phyloP scores from a whole-genome alignment of 2,329 filamentous ascomycete genomes.

The Byssothecium circinans region DNA sequence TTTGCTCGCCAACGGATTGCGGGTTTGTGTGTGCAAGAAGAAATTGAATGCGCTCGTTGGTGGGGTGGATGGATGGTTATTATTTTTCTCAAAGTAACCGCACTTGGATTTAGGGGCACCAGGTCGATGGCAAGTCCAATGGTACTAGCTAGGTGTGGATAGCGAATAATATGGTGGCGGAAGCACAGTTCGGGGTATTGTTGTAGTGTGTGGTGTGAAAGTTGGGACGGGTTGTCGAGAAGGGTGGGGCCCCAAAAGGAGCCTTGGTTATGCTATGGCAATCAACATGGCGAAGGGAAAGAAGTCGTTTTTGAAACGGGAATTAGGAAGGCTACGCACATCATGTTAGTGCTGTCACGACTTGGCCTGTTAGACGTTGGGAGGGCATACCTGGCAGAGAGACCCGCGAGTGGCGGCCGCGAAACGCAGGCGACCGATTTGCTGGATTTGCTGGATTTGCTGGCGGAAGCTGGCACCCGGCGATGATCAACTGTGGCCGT shows the following conservation, averaged over 20 bases:
- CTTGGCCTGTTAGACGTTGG: slow-evolving; percentile 22
- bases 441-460: slow-evolving; percentile 11
- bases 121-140: too few species aligned
- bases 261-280: slow-evolving; percentile 40
- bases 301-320: slow-evolving; percentile 35
- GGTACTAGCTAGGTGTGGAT: not conserved
- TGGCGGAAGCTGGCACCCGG: not conserved
- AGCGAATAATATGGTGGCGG: not conserved
- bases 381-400: slow-evolving; percentile 35
- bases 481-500: not conserved
- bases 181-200: slow-evolving; percentile 9
- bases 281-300: slow-evolving; percentile 36
- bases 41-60: not conserved
- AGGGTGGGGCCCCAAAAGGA: slow-evolving; percentile 41
- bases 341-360: slow-evolving; percentile 27
- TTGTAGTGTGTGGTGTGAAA: slow-evolving; percentile 10
- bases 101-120: too few species aligned
- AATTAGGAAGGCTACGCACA: slow-evolving; percentile 19
- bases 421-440: slow-evolving; percentile 18
- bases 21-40: not conserved
- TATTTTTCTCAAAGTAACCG: too few species aligned
- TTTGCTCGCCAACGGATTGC: not conserved
- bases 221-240: slow-evolving; percentile 3
- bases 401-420: slow-evolving; percentile 39
- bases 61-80: not conserved